Conservation (phyloP, 495 filamentous ascomycete genomes). For the Tuber microsphaerosporum region DNA sequence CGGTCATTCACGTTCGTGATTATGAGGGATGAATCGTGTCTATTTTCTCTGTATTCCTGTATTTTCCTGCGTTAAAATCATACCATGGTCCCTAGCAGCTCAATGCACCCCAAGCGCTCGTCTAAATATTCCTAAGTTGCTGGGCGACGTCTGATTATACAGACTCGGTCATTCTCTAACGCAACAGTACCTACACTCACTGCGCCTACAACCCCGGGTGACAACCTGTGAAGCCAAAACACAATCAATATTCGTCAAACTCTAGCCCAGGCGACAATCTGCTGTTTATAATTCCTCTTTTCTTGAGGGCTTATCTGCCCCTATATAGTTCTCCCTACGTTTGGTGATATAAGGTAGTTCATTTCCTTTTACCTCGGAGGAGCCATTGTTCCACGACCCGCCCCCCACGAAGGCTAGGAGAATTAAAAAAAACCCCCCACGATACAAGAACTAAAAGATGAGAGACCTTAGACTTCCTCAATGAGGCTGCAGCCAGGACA, state of each 20-base stretch:
- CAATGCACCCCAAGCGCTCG: not conserved
- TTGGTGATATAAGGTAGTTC: not conserved
- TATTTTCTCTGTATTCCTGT: not conserved
- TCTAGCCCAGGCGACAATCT: not conserved
- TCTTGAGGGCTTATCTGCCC: not conserved
- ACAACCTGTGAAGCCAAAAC: not conserved
- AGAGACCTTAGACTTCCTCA: no score
- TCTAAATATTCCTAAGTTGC: not conserved
- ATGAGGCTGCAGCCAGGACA: no score
- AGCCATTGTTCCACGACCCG: no score
- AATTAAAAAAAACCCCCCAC: no score
- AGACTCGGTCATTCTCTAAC: not conserved
- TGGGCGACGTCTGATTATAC: not conserved
- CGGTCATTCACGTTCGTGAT: not conserved
- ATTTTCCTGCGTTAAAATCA: not conserved
- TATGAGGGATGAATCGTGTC: not conserved
- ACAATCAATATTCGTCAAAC: not conserved
- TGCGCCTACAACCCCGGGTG: not conserved
- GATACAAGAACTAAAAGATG: no score
- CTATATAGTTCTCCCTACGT: no score
- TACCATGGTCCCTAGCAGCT: not conserved
- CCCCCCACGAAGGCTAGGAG: no score
- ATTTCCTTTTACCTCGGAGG: not conserved
- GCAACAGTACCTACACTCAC: not conserved
- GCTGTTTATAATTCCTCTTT: not conserved